phyloP scores from a whole-genome alignment of 169 alveolate species.

The Plasmodium gaboni region DNA sequence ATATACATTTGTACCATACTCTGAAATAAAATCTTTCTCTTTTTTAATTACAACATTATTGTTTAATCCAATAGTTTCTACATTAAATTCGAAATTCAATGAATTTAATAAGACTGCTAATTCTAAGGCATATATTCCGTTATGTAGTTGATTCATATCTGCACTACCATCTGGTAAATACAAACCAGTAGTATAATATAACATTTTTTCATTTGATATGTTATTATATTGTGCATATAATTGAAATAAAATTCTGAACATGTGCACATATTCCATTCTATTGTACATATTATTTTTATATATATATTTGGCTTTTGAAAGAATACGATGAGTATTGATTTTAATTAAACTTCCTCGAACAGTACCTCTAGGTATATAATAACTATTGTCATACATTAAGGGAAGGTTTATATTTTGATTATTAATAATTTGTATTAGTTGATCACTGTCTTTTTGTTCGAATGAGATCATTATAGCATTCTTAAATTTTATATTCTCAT shows the following conservation, averaged over 20 bases:
- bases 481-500: neutral
- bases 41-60: slow-evolving; percentile 5
- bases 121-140: slow-evolving; percentile 49
- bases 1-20: slow-evolving; percentile 4
- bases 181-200: slow-evolving; percentile 44
- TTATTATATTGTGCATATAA: slow-evolving; percentile 9
- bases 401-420: slow-evolving; percentile 22
- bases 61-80: slow-evolving; percentile 30
- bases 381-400: slow-evolving; percentile 24
- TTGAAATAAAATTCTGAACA: slow-evolving; percentile 56
- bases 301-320: slow-evolving; percentile 27
- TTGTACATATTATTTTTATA: slow-evolving; percentile 43
- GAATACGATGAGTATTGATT: slow-evolving; percentile 15
- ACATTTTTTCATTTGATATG: slow-evolving; percentile 51
- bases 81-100: slow-evolving; percentile 26
- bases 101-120: slow-evolving; percentile 69
- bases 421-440: neutral
- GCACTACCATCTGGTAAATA: neutral
- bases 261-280: slow-evolving; percentile 67
- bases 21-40: slow-evolving; percentile 18
- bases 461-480: slow-evolving; percentile 21
- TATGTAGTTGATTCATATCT: neutral
- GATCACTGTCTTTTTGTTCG: slow-evolving; percentile 11
- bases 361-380: slow-evolving; percentile 14
- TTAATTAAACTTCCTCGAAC: slow-evolving; percentile 30